phyloP scores from a whole-genome alignment of 257 asterid species.

The Knoxia roxburghii region DNA sequence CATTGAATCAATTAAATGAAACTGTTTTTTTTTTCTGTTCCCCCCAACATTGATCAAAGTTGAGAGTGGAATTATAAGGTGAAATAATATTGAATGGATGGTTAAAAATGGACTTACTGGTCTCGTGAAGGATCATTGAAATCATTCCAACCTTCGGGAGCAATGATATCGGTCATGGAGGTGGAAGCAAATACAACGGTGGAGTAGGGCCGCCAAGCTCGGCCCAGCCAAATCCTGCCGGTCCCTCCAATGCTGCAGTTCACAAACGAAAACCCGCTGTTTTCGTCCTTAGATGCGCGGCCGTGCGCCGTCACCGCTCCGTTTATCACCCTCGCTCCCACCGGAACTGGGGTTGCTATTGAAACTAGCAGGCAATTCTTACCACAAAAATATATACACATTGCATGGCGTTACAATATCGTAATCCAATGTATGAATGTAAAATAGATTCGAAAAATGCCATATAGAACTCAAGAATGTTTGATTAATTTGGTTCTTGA shows the following conservation, averaged over 20 bases:
- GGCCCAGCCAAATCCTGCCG: conserved; percentile 87
- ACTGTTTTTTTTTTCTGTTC: too few relatives aligned
- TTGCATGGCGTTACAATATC: too few relatives aligned
- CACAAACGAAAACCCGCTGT: conserved; percentile 69
- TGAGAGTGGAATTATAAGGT: too few relatives aligned
- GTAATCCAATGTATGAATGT: too few relatives aligned
- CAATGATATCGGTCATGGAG: conserved; percentile 65
- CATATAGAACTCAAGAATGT: too few relatives aligned
- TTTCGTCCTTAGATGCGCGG: conserved; percentile 68
- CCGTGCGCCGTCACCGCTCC: conserved; percentile 94
- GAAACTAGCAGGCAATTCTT: conserved; percentile 65
- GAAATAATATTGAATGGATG: too few relatives aligned
- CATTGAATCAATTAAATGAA: too few relatives aligned
- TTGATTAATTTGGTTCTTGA: too few relatives aligned
- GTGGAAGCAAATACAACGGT: conserved; percentile 66
- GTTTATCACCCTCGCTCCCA: conserved; percentile 43
- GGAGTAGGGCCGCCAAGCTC: conserved; percentile 96
- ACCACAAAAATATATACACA: too few relatives aligned
- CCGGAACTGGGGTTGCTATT: conserved; percentile 67
- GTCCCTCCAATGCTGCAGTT: conserved; percentile 78
- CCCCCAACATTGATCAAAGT: too few relatives aligned
- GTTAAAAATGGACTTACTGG: conserved; percentile 69
- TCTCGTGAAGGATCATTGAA: conserved; percentile 82
- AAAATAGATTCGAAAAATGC: too few relatives aligned
- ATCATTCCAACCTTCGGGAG: conserved; percentile 92